A percentile compares a stretch with the other conserved stretches of the same genome.
phyloP scores from a whole-genome alignment of 1,139 yeast genomes.

The Diutina siamensis region DNA sequence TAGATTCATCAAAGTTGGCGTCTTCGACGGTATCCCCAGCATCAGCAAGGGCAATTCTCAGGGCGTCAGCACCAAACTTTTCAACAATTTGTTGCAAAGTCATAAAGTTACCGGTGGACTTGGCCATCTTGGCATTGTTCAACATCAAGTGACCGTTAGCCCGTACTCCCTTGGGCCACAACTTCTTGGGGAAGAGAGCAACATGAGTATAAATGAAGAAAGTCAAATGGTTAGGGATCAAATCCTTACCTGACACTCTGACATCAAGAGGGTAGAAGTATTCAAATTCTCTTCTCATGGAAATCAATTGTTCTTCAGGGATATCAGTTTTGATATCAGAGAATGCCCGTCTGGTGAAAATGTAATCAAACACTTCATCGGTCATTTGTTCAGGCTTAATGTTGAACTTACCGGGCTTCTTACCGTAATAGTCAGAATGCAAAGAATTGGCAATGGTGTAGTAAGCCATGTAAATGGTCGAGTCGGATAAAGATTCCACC shows the following conservation, averaged over 20 bases:
- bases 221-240: slow-evolving; percentile 94
- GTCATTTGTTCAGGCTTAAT: slow-evolving; percentile 82
- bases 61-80: slow-evolving; percentile 96
- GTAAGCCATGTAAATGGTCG: slow-evolving; percentile 93
- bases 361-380: slow-evolving; percentile 86
- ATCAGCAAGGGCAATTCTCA: slow-evolving; percentile 95
- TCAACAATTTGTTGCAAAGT: slow-evolving; percentile 74
- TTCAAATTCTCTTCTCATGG: slow-evolving; percentile 85
- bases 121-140: slow-evolving; percentile 96
- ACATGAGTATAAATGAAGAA: slow-evolving; percentile 89
- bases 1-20: slow-evolving; percentile 94
- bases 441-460: slow-evolving; percentile 83
- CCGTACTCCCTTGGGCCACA: slow-evolving; percentile 93
- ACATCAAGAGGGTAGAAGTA: slow-evolving; percentile 91
- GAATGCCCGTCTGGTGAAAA: slow-evolving; percentile 61
- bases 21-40: slow-evolving; percentile 98
- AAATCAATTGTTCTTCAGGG: slow-evolving; percentile 54
- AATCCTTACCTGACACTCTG: slow-evolving; percentile 91
- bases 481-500: slow-evolving; percentile 92
- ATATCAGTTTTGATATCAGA: slow-evolving; percentile 41
- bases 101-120: slow-evolving; percentile 94
- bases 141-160: slow-evolving; percentile 92
- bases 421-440: slow-evolving; percentile 82
- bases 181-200: slow-evolving; percentile 79
- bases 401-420: slow-evolving; percentile 55